phyloP scores from a whole-genome alignment of 495 filamentous ascomycete species.

The Annulohypoxylon moriforme region DNA sequence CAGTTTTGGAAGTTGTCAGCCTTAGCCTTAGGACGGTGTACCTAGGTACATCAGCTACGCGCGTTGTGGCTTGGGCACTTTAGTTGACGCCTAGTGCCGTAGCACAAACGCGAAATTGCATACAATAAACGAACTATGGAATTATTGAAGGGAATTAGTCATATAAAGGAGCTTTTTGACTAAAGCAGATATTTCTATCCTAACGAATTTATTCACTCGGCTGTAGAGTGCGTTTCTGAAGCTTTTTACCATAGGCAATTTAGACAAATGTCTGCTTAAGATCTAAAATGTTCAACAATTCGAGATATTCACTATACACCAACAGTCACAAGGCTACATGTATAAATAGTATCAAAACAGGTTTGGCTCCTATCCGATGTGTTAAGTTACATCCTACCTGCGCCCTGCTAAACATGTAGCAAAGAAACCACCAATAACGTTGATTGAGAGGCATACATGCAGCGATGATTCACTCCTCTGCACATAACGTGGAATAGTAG shows the following conservation, averaged over 20 bases:
- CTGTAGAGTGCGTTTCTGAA: too few species aligned
- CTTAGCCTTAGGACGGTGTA: constrained; percentile 19
- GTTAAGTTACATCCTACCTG: background rate
- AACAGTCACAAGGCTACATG: background rate
- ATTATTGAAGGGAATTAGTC: background rate
- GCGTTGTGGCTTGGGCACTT: background rate
- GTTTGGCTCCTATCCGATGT: background rate
- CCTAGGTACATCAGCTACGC: constrained; percentile 1
- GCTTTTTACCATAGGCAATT: too few species aligned
- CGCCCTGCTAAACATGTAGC: background rate
- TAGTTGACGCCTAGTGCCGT: background rate
- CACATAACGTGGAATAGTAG: too few species aligned
- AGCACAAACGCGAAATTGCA: background rate
- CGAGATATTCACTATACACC: too few species aligned
- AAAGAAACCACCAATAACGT: background rate
- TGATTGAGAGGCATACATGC: background rate
- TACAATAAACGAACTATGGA: background rate
- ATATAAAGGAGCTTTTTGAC: too few species aligned
- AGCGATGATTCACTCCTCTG: too few species aligned
- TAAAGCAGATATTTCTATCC: background rate
- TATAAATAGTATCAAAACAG: background rate
- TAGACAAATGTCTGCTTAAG: too few species aligned
- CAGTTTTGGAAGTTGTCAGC: constrained; percentile 24
- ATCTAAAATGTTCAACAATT: too few species aligned
- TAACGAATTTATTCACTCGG: background rate